Evolutionary conservation across 1,284 basidiomycete species (phyloP).

Genomic region (Sutorius eximius): DNA sequence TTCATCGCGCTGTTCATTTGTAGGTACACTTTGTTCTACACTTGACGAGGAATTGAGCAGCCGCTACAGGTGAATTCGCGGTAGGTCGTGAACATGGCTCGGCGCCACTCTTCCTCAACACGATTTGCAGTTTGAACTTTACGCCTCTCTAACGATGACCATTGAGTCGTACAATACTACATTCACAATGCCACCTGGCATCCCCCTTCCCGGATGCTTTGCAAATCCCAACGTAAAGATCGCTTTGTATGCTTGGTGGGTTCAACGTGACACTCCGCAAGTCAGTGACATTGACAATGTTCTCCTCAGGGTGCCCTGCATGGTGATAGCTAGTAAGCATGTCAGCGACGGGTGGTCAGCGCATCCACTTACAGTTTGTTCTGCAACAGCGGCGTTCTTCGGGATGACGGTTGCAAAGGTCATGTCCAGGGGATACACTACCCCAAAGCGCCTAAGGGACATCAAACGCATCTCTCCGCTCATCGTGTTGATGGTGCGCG

Average conservation of each 20-base stretch:
- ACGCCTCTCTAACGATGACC: too few relatives aligned
- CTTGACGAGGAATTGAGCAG: background rate
- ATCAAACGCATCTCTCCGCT: slow-evolving; percentile 1
- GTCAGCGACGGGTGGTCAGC: background rate
- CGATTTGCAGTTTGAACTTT: too few relatives aligned
- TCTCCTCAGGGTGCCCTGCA: background rate
- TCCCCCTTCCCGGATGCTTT: slow-evolving; percentile 4
- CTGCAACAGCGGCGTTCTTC: slow-evolving; percentile 3
- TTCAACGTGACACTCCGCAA: too few relatives aligned
- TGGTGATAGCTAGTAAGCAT: background rate
- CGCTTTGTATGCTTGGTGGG: slow-evolving; percentile 1
- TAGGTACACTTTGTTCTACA: background rate
- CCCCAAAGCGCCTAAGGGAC: background rate
- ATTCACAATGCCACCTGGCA: background rate
- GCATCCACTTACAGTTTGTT: background rate
- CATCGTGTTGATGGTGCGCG: slow-evolving; percentile 5
- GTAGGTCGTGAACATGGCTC: background rate
- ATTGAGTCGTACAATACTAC: too few relatives aligned
- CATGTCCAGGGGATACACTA: background rate
- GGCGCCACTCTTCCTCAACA: too few relatives aligned
- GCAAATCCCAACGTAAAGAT: background rate
- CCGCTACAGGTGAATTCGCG: background rate
- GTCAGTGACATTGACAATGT: background rate
- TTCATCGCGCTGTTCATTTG: background rate
- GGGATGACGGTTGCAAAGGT: slow-evolving; percentile 5